A percentile compares a stretch with the other conserved stretches of the same genome.
phyloP scores from a whole-genome alignment of 345 rosid species.

The Eucalyptus decipiens region DNA sequence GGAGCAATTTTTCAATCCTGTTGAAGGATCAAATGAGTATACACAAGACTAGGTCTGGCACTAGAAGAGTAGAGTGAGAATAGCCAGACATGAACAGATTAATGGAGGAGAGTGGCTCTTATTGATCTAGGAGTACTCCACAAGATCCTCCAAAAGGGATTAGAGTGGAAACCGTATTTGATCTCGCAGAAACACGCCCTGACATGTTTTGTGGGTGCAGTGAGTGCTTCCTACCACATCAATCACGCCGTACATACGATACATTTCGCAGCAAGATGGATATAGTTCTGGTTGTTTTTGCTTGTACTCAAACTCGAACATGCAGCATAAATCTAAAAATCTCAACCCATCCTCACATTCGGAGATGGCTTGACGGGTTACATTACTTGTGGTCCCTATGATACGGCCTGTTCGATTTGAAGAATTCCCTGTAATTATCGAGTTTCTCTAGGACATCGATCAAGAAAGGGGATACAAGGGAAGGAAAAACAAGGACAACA shows the following conservation, averaged over 20 bases:
- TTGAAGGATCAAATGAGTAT: not conserved
- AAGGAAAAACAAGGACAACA: not conserved
- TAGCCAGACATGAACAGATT: not conserved
- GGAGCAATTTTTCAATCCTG: not conserved
- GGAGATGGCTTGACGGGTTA: not conserved
- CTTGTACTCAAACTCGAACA: not conserved
- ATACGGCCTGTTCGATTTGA: not conserved
- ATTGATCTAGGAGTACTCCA: not conserved
- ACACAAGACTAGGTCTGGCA: not conserved
- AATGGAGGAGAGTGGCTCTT: not conserved
- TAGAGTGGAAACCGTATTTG: not conserved
- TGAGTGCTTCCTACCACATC: not conserved
- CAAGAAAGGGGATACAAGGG: not conserved
- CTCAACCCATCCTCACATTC: not conserved
- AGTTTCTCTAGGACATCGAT: not conserved
- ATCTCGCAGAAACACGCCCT: not conserved
- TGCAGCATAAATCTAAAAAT: not conserved
- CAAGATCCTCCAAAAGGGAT: not conserved
- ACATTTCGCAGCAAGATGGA: not conserved
- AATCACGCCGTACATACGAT: fast-evolving
- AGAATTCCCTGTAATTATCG: not conserved
- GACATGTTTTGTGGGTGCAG: not conserved
- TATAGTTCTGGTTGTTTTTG: not conserved
- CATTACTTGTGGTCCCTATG: not conserved
- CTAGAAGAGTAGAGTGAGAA: not conserved